Conservation (phyloP, 2,329 filamentous ascomycete species). For the Calonectria montana region DNA sequence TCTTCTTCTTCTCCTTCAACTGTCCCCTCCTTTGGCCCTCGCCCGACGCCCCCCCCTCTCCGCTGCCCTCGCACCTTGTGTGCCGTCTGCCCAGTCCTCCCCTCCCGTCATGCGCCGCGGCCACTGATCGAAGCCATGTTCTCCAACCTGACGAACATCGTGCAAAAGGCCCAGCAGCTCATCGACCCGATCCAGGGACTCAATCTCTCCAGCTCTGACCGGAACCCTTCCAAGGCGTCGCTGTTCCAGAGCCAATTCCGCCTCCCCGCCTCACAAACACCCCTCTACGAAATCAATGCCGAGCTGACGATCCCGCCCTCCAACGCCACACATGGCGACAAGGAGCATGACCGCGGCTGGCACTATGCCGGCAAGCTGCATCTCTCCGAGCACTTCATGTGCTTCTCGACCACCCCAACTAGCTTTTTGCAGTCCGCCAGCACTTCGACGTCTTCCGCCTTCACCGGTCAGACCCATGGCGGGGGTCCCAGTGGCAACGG, state of each 20-base stretch:
- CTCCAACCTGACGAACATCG: constrained; percentile 78
- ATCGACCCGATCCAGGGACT: constrained; percentile 89
- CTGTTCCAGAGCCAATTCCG: constrained; percentile 98
- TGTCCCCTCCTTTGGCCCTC: background rate
- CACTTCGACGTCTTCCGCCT: constrained; percentile 81
- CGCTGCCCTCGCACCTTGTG: constrained; percentile 26
- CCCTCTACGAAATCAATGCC: constrained; percentile 94
- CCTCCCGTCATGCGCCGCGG: constrained; percentile 53
- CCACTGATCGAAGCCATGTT: constrained; percentile 63
- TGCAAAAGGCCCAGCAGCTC: constrained; percentile 95
- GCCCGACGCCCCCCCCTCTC: background rate
- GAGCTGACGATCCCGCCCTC: constrained; percentile 88
- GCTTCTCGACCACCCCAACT: constrained; percentile 93
- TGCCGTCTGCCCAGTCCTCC: constrained; percentile 26
- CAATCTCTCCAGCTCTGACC: constrained; percentile 78
- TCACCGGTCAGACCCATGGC: constrained; percentile 93
- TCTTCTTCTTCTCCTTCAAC: background rate
- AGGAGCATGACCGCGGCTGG: constrained; percentile 79
- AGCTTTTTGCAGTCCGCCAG: constrained; percentile 87
- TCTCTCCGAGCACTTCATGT: constrained; percentile 92
- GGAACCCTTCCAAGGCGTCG: constrained; percentile 88
- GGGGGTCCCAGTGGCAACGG: constrained; percentile 94
- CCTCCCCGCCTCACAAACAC: constrained; percentile 90
- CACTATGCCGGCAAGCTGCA: constrained; percentile 94
- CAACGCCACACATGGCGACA: constrained; percentile 77